Percentiles rank a stretch among this genome's conserved stretches.
Conservation (phyloP, 2,329 filamentous ascomycete genomes). For the Claviceps purpurea region DNA sequence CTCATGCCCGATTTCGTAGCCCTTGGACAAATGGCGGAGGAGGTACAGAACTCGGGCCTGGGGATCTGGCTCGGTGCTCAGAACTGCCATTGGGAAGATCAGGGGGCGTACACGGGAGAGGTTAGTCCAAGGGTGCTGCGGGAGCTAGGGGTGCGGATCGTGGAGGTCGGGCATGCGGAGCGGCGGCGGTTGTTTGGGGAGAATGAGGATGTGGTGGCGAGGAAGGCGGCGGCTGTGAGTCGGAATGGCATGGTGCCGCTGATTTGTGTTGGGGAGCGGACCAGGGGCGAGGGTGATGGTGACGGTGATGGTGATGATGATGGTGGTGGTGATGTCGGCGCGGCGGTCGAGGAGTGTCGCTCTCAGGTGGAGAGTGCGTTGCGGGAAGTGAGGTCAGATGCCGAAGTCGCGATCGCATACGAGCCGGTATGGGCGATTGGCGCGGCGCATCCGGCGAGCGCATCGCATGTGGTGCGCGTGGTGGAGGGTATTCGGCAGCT, state of each 20-base stretch:
- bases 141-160: slow-evolving; percentile 55
- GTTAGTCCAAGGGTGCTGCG: slow-evolving; percentile 55
- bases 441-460: slow-evolving; percentile 53
- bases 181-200: slow-evolving; percentile 59
- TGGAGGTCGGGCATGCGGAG: slow-evolving; percentile 75
- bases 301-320: slow-evolving; percentile 30
- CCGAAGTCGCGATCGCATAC: slow-evolving; percentile 67
- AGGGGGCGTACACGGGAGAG: slow-evolving; percentile 66
- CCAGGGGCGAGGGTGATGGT: slow-evolving; percentile 26
- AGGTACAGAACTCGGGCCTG: slow-evolving; percentile 25
- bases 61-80: slow-evolving; percentile 56
- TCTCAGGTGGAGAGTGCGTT: slow-evolving; percentile 54
- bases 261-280: slow-evolving; percentile 67
- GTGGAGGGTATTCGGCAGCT: slow-evolving; percentile 47
- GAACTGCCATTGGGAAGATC: slow-evolving; percentile 56
- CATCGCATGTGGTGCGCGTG: slow-evolving; percentile 60
- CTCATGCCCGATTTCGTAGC: slow-evolving; percentile 67
- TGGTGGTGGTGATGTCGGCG: slow-evolving; percentile 37
- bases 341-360: slow-evolving; percentile 52
- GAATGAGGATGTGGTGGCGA: slow-evolving; percentile 53
- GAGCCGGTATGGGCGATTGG: slow-evolving; percentile 88
- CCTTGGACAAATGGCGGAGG: slow-evolving; percentile 37
- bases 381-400: slow-evolving; percentile 41
- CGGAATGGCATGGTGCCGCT: slow-evolving; percentile 62
- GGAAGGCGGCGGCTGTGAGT: slow-evolving; percentile 56